Conservation (phyloP, 2,329 filamentous ascomycete genomes). For the Clathrospora elynae region DNA sequence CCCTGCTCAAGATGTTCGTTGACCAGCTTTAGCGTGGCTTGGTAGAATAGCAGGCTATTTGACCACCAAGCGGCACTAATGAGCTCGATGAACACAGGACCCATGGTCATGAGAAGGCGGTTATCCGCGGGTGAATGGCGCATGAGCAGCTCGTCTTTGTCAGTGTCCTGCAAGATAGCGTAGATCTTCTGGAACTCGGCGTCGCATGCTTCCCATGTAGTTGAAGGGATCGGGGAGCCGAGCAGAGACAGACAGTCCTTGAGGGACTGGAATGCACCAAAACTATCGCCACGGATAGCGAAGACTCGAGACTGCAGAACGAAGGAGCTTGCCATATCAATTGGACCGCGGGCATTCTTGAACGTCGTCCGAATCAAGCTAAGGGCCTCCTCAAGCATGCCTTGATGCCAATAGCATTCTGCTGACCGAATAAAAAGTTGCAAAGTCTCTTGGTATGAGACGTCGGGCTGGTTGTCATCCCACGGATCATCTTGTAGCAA, state of each 20-base stretch:
- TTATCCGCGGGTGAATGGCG: slow-evolving; percentile 52
- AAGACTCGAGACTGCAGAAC: slow-evolving; percentile 81
- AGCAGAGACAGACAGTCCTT: slow-evolving; percentile 69
- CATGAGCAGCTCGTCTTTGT: slow-evolving; percentile 56
- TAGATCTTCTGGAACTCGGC: slow-evolving; percentile 65
- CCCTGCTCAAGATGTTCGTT: slow-evolving; percentile 68
- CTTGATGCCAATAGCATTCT: slow-evolving; percentile 82
- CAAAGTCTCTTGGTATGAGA: slow-evolving; percentile 84
- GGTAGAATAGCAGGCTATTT: slow-evolving; percentile 73
- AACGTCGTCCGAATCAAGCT: slow-evolving; percentile 73
- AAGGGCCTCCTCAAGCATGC: slow-evolving; percentile 70
- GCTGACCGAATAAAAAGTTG: slow-evolving; percentile 72
- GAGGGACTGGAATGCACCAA: slow-evolving; percentile 70
- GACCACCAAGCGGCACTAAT: slow-evolving; percentile 75
- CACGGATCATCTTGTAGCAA: slow-evolving; percentile 83
- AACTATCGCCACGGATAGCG: slow-evolving; percentile 73
- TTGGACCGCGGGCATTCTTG: slow-evolving; percentile 68
- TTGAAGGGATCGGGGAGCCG: slow-evolving; percentile 67
- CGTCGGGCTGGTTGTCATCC: slow-evolving; percentile 71
- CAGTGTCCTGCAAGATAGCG: slow-evolving; percentile 48
- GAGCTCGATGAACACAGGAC: slow-evolving; percentile 72
- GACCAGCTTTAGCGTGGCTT: slow-evolving; percentile 69
- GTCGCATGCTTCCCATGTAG: slow-evolving; percentile 79
- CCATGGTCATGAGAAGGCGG: slow-evolving; percentile 64
- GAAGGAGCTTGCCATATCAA: slow-evolving; percentile 83